Percentiles rank a stretch among this genome's conserved stretches.
Conservation (phyloP, 352 stramenopile genomes). For the Globisporangium abappressorium region DNA sequence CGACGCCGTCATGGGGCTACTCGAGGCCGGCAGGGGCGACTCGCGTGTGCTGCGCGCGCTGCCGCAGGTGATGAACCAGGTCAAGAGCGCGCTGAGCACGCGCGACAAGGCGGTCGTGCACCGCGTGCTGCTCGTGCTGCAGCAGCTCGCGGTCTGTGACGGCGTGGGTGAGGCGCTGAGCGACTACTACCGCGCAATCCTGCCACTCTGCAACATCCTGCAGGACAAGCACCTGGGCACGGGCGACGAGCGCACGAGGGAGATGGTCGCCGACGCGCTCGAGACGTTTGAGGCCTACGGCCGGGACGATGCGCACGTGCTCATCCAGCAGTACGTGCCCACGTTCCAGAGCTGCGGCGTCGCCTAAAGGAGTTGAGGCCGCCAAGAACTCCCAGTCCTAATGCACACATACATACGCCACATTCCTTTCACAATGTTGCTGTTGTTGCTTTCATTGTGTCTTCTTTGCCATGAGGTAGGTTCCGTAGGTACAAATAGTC, state of each 20-base stretch:
- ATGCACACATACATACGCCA: slow-evolving; percentile 7
- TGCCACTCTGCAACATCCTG: slow-evolving; percentile 81
- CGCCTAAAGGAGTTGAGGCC: background rate
- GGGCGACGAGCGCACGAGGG: slow-evolving; percentile 53
- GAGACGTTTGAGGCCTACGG: slow-evolving; percentile 76
- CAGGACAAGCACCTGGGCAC: slow-evolving; percentile 77
- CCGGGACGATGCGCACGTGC: slow-evolving; percentile 54
- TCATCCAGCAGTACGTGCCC: slow-evolving; percentile 80
- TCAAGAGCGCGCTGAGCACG: slow-evolving; percentile 64
- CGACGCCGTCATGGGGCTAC: slow-evolving; percentile 56
- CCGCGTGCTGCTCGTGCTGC: slow-evolving; percentile 64
- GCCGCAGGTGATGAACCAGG: slow-evolving; percentile 49
- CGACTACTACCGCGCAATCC: slow-evolving; percentile 69
- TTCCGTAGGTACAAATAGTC: background rate
- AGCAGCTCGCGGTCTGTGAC: slow-evolving; percentile 70
- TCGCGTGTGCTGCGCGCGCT: slow-evolving; percentile 51
- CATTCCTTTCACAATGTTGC: background rate
- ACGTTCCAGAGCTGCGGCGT: slow-evolving; percentile 50
- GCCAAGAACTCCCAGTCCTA: background rate
- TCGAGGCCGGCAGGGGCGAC: slow-evolving; percentile 50
- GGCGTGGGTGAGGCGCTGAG: slow-evolving; percentile 57
- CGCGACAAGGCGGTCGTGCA: slow-evolving; percentile 65
- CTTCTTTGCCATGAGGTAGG: background rate
- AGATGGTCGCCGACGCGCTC: slow-evolving; percentile 58
- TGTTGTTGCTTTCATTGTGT: slow-evolving; percentile 5